Base-by-base conservation (phyloP, 2,329 filamentous ascomycete species). In the Akanthomyces muscarius region DNA sequence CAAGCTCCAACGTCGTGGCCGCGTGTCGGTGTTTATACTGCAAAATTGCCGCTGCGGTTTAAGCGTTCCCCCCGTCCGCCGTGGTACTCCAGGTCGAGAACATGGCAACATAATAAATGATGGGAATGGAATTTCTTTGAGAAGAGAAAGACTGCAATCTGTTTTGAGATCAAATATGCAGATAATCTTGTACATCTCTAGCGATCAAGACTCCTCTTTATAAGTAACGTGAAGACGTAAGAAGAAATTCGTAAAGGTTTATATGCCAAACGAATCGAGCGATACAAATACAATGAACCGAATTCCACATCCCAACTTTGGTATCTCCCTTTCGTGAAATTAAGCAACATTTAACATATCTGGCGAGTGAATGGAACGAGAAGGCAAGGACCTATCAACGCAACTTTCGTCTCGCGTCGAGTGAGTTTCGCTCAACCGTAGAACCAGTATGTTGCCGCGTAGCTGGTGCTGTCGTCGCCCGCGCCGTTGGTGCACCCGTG, bases 391-490 rank as follows among this genome's bases (percentile, higher is more conserved):
- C 25, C 55, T 45, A 45, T 33, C 14, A 25, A 21, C 51, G 21
- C 30, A 18, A n/a, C 48, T 28, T 13, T 7, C 3, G 28, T 13
- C 30, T 28, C 45, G 8, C 45, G 18, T 25, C n/a, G n/a, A n/a
- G n/a, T n/a, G n/a, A n/a, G n/a, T n/a, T n/a, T n/a, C n/a, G n/a
- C 51, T 71, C 72, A 77, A 23, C 73, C 78, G 68, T 78, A 86
- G 70, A 86, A 80, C 83, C 83, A 86, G 74, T 87, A 87, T 66
- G 77, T 78, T n/a, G 84, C 76, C 1, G 83, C 69, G 70, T 87
- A 87, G 3, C 80, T 77, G 30, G 84, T 80, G 71, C 83, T 86
- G 68, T 82, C 77, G 21, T 69, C 65, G 48, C 78, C 76, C 18
- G 73, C 73, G 1, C 72, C 73, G 0, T 62, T 64, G 50, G 66